phyloP scores from a whole-genome alignment of 352 stramenopile genomes.

The Phytopythium vexans region DNA sequence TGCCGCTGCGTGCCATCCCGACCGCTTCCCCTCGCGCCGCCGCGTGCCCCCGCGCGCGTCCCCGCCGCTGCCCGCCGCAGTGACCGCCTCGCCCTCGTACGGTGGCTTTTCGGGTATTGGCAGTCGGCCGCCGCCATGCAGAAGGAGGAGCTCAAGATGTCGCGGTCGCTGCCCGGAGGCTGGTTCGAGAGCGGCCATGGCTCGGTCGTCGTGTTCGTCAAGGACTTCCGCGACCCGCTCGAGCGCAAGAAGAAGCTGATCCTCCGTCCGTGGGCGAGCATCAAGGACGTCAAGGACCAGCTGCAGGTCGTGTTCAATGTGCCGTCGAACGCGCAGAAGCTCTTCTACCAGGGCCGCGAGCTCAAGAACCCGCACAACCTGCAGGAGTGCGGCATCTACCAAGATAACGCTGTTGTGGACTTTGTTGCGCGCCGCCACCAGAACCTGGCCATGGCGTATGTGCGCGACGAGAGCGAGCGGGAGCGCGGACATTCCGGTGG shows the following conservation, averaged over 20 bases:
- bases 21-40: too few species aligned
- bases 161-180: conserved; percentile 65
- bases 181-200: conserved; percentile 79
- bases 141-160: conserved; percentile 48
- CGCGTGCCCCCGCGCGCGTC: too few species aligned
- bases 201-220: conserved; percentile 64
- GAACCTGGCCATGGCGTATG: conserved; percentile 51
- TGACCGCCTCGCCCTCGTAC: too few species aligned
- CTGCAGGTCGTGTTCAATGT: conserved; percentile 83
- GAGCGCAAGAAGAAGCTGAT: conserved; percentile 83
- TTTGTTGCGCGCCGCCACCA: conserved; percentile 67
- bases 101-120: too few species aligned
- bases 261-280: conserved; percentile 67
- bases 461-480: conserved; percentile 6
- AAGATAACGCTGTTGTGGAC: conserved; percentile 75
- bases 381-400: conserved; percentile 81
- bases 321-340: conserved; percentile 72
- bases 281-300: conserved; percentile 87
- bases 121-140: conserved; percentile 11
- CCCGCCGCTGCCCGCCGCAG: too few species aligned
- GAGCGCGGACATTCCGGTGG: too few species aligned
- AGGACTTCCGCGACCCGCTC: conserved; percentile 79
- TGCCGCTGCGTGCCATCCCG: too few species aligned
- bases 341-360: conserved; percentile 79
- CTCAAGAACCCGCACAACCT: conserved; percentile 83